Evolutionary conservation across 2,329 filamentous ascomycete species (phyloP), one percentile per base, ranked within the genome.

Genomic region (Verticillium tricorpus): DNA sequence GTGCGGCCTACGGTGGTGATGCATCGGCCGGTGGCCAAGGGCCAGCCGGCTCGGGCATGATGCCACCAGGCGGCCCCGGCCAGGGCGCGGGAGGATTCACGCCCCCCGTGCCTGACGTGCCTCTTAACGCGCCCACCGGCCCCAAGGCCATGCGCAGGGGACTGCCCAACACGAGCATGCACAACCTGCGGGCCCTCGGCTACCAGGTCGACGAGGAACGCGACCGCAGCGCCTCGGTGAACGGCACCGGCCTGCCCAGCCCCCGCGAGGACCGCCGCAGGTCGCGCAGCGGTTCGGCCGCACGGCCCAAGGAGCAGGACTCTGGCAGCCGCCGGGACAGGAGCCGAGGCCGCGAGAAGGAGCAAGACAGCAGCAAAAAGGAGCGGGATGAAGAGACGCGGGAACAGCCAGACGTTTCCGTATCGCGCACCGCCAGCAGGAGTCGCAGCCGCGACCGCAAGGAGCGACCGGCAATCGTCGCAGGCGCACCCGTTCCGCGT

Each of bases 141-240:
- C 95, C 95, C 57, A 93, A 95, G 76, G 95, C 95, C 19, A 96
- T 98, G 92, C 86, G 94, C 65, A 90, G 95, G 75, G 92, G 93
- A 34, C 80, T 93, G 12, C 90, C 91, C 59, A 96, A 96, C 74
- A 93, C 89, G 62, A 91, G 90, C 67, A 84, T 91, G 60, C 84
- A 88, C 66, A 85, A 90, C 69, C 73, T 88, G 73, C 80, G 86
- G 65, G 84, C 84, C 28, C 76, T 80, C 65, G 82, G 81, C 45
- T 79, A 77, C 70, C 81, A 74, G 66, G 76, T 83, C 40, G 75
- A 74, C 67, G 77, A 78, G 66, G 73, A 78, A 58, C 69, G 58
- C 50, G 52, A 12, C 64, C 62, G 28, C 59, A 63, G 52, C n/a
- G 55, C 60, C 60, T 68, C 69, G 17, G 67, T 68, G 62, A 67